phyloP scores from a whole-genome alignment of 768 basidiomycete species.

The Dictyophora rubrovolvata region DNA sequence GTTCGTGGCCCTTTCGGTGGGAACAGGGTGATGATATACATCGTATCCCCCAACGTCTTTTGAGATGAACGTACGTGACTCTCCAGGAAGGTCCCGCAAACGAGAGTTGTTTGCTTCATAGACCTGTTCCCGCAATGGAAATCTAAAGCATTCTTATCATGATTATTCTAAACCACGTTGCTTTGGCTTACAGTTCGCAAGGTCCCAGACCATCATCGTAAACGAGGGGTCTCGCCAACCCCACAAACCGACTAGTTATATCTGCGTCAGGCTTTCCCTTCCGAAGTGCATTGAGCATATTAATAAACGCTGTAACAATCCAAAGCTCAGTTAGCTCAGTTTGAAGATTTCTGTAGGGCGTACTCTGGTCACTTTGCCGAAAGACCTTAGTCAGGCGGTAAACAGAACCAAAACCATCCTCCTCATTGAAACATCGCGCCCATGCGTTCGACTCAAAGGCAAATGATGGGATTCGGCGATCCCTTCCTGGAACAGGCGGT shows the following conservation, averaged over 20 bases:
- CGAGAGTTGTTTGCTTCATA: constrained; percentile 52
- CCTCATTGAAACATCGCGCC: constrained; percentile 45
- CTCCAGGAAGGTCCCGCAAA: constrained; percentile 32
- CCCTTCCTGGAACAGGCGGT: constrained; percentile 57
- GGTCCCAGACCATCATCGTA: constrained; percentile 72
- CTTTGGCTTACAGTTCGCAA: constrained; percentile 56
- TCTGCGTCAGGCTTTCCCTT: constrained; percentile 48
- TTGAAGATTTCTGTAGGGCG: neutral
- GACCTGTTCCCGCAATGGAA: constrained; percentile 64
- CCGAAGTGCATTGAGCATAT: constrained; percentile 84
- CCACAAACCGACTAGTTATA: constrained; percentile 40
- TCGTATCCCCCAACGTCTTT: constrained; percentile 38
- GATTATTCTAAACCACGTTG: neutral
- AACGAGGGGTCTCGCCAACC: constrained; percentile 42
- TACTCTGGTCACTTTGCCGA: constrained; percentile 76
- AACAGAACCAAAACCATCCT: constrained; percentile 32
- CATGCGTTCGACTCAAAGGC: constrained; percentile 78
- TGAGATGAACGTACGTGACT: constrained; percentile 31
- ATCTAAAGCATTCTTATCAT: constrained; percentile 30
- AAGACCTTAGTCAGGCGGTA: constrained; percentile 66
- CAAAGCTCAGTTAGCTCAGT: neutral
- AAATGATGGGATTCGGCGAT: constrained; percentile 33
- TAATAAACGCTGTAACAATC: constrained; percentile 47
- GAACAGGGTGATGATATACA: constrained; percentile 28
- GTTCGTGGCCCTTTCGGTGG: constrained; percentile 28